Evolutionary conservation across 208 protist genomes (phyloP).

Genomic region (Acanthamoeba castellanii): DNA sequence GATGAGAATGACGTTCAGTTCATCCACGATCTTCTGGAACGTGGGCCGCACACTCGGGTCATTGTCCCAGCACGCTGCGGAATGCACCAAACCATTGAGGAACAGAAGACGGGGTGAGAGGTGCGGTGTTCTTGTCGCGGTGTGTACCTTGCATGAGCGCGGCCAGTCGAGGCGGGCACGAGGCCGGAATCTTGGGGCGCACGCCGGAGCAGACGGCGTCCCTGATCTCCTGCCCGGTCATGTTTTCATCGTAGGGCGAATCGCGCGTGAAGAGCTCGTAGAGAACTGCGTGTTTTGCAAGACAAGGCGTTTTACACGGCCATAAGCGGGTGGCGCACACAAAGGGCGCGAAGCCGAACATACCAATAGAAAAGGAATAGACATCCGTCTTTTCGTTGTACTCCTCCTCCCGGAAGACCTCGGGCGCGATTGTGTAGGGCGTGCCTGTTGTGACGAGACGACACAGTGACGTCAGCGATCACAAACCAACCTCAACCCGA

Average conservation of each 20-base stretch:
- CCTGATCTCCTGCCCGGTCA: slow-evolving; percentile 40
- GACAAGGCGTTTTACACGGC: not conserved
- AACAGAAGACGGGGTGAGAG: too few relatives aligned
- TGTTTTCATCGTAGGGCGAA: slow-evolving; percentile 15
- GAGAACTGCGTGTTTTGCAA: not conserved
- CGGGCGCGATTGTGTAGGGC: slow-evolving; percentile 49
- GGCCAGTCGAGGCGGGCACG: not conserved
- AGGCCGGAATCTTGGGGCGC: not conserved
- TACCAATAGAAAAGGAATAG: slow-evolving; percentile 34
- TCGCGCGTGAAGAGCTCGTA: slow-evolving; percentile 9
- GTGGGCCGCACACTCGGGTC: slow-evolving; percentile 32
- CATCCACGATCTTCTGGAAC: slow-evolving; percentile 47
- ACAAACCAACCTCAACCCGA: not conserved
- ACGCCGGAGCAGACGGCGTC: slow-evolving; percentile 16
- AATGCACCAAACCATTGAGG: not conserved
- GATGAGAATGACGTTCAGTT: slow-evolving; percentile 16
- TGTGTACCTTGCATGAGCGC: not conserved
- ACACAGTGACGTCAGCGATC: not conserved
- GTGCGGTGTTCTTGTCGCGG: not conserved
- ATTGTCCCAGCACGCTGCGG: slow-evolving; percentile 31
- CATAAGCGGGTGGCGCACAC: not conserved
- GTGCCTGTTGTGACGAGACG: not conserved
- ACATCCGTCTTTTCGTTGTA: slow-evolving; percentile 69
- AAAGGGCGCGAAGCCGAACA: not conserved
- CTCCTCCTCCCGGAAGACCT: slow-evolving; percentile 43